A percentile compares a stretch with the other conserved stretches of the same genome.
Evolutionary conservation across 2,329 filamentous ascomycete genomes (phyloP).

Genomic region (Trichoderma arundinaceum): DNA sequence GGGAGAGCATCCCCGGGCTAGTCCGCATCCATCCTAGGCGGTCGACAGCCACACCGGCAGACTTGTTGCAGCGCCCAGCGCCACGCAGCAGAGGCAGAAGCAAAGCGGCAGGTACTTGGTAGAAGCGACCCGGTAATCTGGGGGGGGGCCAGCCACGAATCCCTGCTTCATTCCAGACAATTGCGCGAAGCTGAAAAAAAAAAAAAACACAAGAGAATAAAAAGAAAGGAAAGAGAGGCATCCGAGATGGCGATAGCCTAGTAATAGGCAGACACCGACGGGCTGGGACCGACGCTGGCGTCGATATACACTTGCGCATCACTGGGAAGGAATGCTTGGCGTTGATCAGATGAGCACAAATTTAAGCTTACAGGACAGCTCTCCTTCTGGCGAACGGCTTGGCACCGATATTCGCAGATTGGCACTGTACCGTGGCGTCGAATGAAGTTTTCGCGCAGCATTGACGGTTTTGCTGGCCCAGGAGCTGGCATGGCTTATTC

Average conservation of each 20-base stretch:
- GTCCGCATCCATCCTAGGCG: constrained; percentile 8
- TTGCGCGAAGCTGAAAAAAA: constrained; percentile 7
- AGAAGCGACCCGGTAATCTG: constrained; percentile 6
- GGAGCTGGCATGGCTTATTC: constrained; percentile 9
- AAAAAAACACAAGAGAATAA: neutral
- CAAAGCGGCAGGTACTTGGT: neutral
- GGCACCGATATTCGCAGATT: neutral
- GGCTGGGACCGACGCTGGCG: constrained; percentile 19
- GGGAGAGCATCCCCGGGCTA: constrained; percentile 22
- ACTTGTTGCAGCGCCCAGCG: constrained; percentile 22
- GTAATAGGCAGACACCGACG: constrained; percentile 8
- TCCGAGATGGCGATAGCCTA: neutral
- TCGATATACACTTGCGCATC: neutral
- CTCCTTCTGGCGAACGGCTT: neutral
- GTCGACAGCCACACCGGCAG: constrained; percentile 21
- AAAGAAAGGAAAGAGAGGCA: neutral
- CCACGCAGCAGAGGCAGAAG: no score
- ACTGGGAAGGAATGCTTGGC: constrained; percentile 5
- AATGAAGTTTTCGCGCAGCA: neutral
- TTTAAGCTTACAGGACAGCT: constrained; percentile 7
- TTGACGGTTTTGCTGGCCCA: neutral
- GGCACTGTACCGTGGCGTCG: neutral
- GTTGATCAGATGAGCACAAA: constrained; percentile 10
- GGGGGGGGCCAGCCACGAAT: neutral
- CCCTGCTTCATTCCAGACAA: constrained; percentile 19